These are phyloP conservation scores for Crucibulum laeve DNA, from an alignment of 768 basidiomycete species.

Conservation along the genomic window DNA sequence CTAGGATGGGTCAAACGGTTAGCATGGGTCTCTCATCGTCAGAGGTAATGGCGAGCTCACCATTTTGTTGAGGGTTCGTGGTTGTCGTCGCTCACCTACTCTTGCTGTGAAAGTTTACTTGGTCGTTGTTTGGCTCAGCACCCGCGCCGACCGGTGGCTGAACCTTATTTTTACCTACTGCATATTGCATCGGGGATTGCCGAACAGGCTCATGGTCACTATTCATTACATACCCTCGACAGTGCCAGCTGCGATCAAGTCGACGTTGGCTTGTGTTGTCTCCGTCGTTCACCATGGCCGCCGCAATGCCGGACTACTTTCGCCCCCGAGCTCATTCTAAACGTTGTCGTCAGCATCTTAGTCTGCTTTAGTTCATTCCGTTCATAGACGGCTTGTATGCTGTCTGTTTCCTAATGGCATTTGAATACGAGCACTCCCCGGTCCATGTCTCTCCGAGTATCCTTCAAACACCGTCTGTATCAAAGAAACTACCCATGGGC, in stretches of 20 bases:
- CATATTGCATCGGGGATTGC: conserved; percentile 23
- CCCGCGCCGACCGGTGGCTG: conserved; percentile 26
- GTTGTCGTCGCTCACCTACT: conserved; percentile 32
- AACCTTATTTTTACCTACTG: conserved; percentile 33
- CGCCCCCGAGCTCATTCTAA: not conserved
- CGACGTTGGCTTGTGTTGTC: not conserved
- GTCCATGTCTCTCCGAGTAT: too few species aligned
- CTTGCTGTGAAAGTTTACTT: conserved; percentile 20
- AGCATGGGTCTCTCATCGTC: conserved; percentile 5
- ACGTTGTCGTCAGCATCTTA: not conserved
- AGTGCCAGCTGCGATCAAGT: not conserved
- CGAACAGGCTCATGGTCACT: conserved; percentile 10
- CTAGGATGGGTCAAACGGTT: conserved; percentile 29
- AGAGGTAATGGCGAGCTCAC: conserved; percentile 20
- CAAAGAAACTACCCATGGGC: too few species aligned
- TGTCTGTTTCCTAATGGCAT: too few species aligned
- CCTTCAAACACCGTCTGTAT: too few species aligned
- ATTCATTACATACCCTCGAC: not conserved
- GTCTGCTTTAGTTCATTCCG: not conserved
- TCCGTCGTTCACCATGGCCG: not conserved
- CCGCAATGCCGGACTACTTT: too few species aligned
- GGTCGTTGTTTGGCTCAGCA: conserved; percentile 20
- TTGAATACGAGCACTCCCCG: too few species aligned
- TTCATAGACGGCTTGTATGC: too few species aligned
- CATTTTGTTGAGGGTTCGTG: conserved; percentile 36